phyloP scores from a whole-genome alignment of 345 rosid species.

The Nephelium lappaceum region DNA sequence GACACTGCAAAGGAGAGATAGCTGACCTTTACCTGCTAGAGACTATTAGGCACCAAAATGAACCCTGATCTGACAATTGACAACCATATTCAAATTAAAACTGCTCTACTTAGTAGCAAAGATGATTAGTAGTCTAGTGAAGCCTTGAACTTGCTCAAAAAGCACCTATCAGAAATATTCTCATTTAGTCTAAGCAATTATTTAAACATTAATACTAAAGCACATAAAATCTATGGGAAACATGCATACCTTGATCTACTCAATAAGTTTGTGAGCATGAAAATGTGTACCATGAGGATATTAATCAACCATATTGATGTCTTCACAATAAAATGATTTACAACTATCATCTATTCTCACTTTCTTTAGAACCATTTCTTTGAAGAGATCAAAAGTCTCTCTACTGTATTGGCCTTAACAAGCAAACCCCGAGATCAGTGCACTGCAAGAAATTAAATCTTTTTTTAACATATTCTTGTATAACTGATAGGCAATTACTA shows the following conservation, averaged over 20 bases:
- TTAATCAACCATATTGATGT: constrained; percentile 1
- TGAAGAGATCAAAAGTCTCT: constrained; percentile 55
- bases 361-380: constrained; percentile 48
- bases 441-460: constrained; percentile 65
- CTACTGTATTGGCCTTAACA: constrained; percentile 24
- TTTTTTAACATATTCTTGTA: constrained; percentile 38
- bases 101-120: neutral
- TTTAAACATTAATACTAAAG: neutral
- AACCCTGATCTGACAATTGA: neutral
- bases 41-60: neutral
- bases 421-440: constrained; percentile 62
- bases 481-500: constrained; percentile 47
- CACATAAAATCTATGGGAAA: neutral
- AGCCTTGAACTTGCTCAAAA: neutral
- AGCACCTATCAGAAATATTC: neutral
- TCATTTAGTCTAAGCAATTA: neutral
- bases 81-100: neutral
- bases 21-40: constrained; percentile 6
- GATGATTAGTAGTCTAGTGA: neutral
- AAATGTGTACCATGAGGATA: neutral
- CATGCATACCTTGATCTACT: neutral
- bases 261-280: constrained; percentile 1
- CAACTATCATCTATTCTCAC: constrained; percentile 52
- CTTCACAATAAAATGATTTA: neutral
- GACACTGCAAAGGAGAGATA: neutral